phyloP scores from a whole-genome alignment of 305 asterid genomes.

The Lippia alba region DNA sequence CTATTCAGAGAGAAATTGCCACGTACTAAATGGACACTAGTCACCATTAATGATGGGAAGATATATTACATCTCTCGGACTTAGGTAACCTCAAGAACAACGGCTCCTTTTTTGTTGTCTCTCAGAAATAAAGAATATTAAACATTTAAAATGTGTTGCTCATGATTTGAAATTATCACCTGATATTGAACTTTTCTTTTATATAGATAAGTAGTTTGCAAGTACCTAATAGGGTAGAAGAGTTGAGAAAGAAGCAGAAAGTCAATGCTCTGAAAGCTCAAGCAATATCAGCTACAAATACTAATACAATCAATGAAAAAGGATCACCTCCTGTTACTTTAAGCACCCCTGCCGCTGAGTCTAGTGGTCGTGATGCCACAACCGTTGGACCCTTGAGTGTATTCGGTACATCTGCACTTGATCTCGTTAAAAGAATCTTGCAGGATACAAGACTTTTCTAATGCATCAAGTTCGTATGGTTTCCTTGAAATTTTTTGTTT shows the following conservation, averaged over 20 bases:
- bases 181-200: slow-evolving; percentile 29
- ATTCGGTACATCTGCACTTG: slow-evolving; percentile 77
- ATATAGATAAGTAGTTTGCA: slow-evolving; percentile 91
- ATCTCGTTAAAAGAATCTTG: slow-evolving; percentile 91
- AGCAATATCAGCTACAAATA: too few relatives aligned
- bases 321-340: slow-evolving; percentile 84
- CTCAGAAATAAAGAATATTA: not conserved
- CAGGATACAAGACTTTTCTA: slow-evolving; percentile 49
- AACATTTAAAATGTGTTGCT: slow-evolving; percentile 4
- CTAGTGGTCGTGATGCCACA: slow-evolving; percentile 97
- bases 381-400: slow-evolving; percentile 60
- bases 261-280: too few relatives aligned
- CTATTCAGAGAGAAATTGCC: slow-evolving; percentile 46
- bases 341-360: slow-evolving; percentile 89
- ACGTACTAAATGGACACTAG: slow-evolving; percentile 89
- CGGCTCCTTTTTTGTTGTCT: slow-evolving; percentile 1
- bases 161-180: slow-evolving; percentile 26
- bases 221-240: too few relatives aligned
- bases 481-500: too few relatives aligned
- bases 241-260: too few relatives aligned
- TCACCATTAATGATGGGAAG: slow-evolving; percentile 87
- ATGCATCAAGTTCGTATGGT: too few relatives aligned
- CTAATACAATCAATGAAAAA: too few relatives aligned
- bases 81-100: slow-evolving; percentile 57
- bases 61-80: slow-evolving; percentile 76